Percentiles rank a stretch among this genome's conserved stretches.
Conservation (phyloP, 2,329 filamentous ascomycete species). For the Cytospora mali region DNA sequence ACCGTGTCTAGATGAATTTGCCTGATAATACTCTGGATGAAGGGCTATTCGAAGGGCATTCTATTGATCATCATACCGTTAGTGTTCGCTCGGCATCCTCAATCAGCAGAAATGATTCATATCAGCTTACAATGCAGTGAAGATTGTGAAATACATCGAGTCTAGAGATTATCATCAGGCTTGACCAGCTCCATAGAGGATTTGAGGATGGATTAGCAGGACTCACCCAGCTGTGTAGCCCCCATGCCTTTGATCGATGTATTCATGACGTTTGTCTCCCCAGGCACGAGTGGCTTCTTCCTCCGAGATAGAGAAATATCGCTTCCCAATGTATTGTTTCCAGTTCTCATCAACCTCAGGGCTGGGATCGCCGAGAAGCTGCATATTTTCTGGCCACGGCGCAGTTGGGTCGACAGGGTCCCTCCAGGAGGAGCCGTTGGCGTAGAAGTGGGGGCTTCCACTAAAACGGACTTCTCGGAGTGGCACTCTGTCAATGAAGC, state of each 20-base stretch:
- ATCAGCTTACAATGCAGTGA: constrained; percentile 17
- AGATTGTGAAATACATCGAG: constrained; percentile 18
- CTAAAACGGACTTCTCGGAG: constrained; percentile 11
- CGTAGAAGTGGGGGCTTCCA: constrained; percentile 14
- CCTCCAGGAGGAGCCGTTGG: constrained; percentile 7
- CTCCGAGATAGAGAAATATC: constrained; percentile 14
- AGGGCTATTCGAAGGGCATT: constrained; percentile 11
- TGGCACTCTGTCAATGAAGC: neutral
- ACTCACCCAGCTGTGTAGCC: constrained; percentile 15
- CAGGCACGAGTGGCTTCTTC: constrained; percentile 17
- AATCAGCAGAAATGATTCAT: no score
- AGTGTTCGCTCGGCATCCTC: no score
- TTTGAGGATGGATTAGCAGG: no score
- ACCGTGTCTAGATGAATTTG: neutral
- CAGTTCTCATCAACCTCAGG: constrained; percentile 16
- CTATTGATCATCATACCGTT: neutral
- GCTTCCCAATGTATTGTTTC: constrained; percentile 16
- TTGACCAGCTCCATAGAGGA: neutral
- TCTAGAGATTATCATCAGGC: neutral
- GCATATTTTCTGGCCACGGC: constrained; percentile 7
- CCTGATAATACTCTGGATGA: constrained; percentile 1
- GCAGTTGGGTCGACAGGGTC: constrained; percentile 5
- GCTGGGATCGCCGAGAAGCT: constrained; percentile 5
- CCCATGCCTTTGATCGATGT: constrained; percentile 12
- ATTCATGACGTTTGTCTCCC: constrained; percentile 19